These are phyloP conservation scores for Penicillium sp. DNA, from an alignment of 2,329 filamentous ascomycete species.

Conservation along the genomic window DNA sequence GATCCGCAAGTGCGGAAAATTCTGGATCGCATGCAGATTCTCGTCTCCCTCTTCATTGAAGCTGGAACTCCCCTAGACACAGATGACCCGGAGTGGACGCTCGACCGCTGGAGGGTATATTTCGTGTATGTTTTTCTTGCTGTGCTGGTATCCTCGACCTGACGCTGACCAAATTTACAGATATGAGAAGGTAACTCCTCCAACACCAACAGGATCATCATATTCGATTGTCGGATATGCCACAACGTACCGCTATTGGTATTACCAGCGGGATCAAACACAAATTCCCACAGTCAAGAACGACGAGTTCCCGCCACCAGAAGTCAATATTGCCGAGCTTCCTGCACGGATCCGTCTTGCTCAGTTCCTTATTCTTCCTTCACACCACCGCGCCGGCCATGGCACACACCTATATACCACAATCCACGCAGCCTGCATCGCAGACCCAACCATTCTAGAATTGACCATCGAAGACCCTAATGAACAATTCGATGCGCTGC, in stretches of 20 bases:
- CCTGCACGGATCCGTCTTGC: slow-evolving; percentile 82
- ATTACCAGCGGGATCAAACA: slow-evolving; percentile 42
- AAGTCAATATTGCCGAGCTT: slow-evolving; percentile 56
- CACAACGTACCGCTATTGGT: slow-evolving; percentile 85
- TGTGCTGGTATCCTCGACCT: neutral
- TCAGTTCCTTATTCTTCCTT: slow-evolving; percentile 87
- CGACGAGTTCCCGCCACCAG: slow-evolving; percentile 45
- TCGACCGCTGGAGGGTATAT: slow-evolving; percentile 88
- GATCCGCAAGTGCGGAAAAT: slow-evolving; percentile 69
- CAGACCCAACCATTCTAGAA: slow-evolving; percentile 69
- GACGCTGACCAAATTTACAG: slow-evolving; percentile 29
- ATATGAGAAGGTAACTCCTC: slow-evolving; percentile 55
- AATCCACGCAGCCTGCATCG: slow-evolving; percentile 69
- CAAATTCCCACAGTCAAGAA: slow-evolving; percentile 43
- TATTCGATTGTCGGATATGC: slow-evolving; percentile 87
- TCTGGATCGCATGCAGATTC: slow-evolving; percentile 76
- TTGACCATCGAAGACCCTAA: slow-evolving; percentile 93
- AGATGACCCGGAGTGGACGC: slow-evolving; percentile 68
- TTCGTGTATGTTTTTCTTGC: slow-evolving; percentile 59
- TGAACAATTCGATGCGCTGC: slow-evolving; percentile 64
- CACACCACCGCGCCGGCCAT: slow-evolving; percentile 77
- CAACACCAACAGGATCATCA: slow-evolving; percentile 50
- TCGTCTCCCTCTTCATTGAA: slow-evolving; percentile 86
- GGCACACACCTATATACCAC: slow-evolving; percentile 77
- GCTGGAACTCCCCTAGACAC: slow-evolving; percentile 76